Conservation (phyloP, 352 stramenopile species). For the Phytophthora aleatoria region DNA sequence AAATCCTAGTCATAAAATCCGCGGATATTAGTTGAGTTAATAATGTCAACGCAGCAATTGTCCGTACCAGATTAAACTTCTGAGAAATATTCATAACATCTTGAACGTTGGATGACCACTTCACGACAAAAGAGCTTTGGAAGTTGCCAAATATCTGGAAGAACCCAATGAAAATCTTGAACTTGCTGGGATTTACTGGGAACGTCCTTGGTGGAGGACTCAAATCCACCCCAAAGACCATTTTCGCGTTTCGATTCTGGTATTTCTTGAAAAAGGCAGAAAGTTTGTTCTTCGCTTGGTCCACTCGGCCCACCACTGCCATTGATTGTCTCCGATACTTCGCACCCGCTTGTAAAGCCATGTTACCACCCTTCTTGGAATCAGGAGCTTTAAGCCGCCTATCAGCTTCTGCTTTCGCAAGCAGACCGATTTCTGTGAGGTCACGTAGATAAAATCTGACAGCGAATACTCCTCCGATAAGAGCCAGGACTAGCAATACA, state of each 20-base stretch:
- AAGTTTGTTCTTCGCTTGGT: slow-evolving; percentile 39
- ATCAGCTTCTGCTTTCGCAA: slow-evolving; percentile 67
- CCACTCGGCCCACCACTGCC: slow-evolving; percentile 27
- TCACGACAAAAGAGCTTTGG: slow-evolving; percentile 65
- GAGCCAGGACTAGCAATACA: slow-evolving; percentile 43
- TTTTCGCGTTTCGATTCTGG: slow-evolving; percentile 34
- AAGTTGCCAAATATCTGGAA: slow-evolving; percentile 88
- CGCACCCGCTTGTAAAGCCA: slow-evolving; percentile 30
- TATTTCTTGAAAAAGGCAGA: slow-evolving; percentile 17
- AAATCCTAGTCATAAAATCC: slow-evolving; percentile 50
- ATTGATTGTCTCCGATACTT: slow-evolving; percentile 33
- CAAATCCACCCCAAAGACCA: slow-evolving; percentile 67
- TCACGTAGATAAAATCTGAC: slow-evolving; percentile 64
- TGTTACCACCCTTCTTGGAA: slow-evolving; percentile 16
- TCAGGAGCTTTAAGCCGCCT: slow-evolving; percentile 44
- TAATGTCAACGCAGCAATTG: neutral
- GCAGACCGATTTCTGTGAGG: slow-evolving; percentile 60
- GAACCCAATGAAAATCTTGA: slow-evolving; percentile 85
- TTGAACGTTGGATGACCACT: slow-evolving; percentile 64
- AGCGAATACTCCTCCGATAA: slow-evolving; percentile 38
- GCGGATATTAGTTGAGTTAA: neutral
- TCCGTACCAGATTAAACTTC: slow-evolving; percentile 74
- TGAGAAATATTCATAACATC: slow-evolving; percentile 64
- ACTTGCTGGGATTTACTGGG: slow-evolving; percentile 66
- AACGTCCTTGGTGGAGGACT: slow-evolving; percentile 46